A percentile compares a stretch with the other conserved stretches of the same genome.
These are phyloP conservation scores for Talaromyces amestolkiae DNA, from an alignment of 2,329 filamentous ascomycete species.

Conservation along the genomic window DNA sequence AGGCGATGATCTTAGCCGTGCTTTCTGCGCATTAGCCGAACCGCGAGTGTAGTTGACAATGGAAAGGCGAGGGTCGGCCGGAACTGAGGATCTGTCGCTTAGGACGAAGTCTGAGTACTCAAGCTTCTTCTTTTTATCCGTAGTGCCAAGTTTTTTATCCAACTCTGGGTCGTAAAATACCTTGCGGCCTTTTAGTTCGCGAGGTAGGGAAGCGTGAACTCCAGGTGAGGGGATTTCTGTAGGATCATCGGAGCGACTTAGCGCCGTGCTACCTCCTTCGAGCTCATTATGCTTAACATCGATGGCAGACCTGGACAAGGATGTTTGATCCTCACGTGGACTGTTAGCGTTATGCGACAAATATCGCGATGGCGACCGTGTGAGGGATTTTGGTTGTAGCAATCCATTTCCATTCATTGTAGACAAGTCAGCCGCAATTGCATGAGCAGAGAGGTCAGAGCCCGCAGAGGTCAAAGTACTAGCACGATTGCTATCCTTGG, in stretches of 20 bases:
- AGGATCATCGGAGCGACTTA: neutral
- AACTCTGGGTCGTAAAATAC: slow-evolving; percentile 63
- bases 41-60: slow-evolving; percentile 62
- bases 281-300: neutral
- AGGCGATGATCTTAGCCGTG: slow-evolving; percentile 69
- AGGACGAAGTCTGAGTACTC: slow-evolving; percentile 53
- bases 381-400: neutral
- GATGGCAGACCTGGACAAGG: neutral
- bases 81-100: slow-evolving; percentile 59
- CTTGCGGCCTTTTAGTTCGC: slow-evolving; percentile 57
- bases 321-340: neutral
- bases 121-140: slow-evolving; percentile 55
- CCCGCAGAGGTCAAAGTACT: neutral
- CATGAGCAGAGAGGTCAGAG: neutral
- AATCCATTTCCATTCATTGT: slow-evolving; percentile 5
- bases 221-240: neutral
- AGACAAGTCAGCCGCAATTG: neutral
- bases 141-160: slow-evolving; percentile 56
- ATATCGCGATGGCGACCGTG: neutral
- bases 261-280: neutral
- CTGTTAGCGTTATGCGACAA: neutral
- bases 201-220: slow-evolving; percentile 21
- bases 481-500: neutral
- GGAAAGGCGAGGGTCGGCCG: slow-evolving; percentile 76
- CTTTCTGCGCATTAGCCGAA: slow-evolving; percentile 63